Evolutionary conservation across 2,329 filamentous ascomycete genomes (phyloP), one percentile per base, ranked within the genome.

Genomic region (Emergomyces orientalis): DNA sequence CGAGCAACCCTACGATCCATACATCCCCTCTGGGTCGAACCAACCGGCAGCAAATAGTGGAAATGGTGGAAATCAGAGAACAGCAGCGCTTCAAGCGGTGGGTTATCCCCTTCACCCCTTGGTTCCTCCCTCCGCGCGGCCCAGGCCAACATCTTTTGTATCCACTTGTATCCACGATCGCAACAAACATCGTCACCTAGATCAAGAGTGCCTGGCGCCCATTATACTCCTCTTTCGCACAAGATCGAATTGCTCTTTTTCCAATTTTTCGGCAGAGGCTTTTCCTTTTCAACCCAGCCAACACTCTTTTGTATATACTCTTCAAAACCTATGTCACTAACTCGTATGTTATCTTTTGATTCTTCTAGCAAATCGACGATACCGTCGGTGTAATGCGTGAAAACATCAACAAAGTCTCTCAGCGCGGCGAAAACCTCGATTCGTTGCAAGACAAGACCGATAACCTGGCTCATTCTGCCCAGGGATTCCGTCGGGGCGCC

Each of bases 391-490:
- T 94, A 69, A 97, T 99, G 93, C 87, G 89, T 72, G 88, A 96
- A 77, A 99, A 99, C 81, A 95, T 99, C 82, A 91, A 92, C 82
- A 95, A 94, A 79, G 90, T 96, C 66, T 91, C 90, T 52, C 88
- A 97, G 78, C 91, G 94, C 83, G 94, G 94, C 74, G 89, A 91
- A 73, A 86, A 88, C 70, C 85, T 97, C 65, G 90, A 96, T 76
- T 87, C 87, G 59, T 86, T 97, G 65, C 90, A 96, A 80, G 89
- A 94, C 77, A 96, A 96, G 84, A 97, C 78, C 63, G 87, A 97
- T 80, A 95, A 96, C 79, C 84, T 99, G 69, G 92, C 92, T 65
- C 86, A 88, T 67, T 96, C 92, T 43, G 93, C 94, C 64, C 91
- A 96, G 77, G 91, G 91, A 66, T 99, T 99, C 85, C 90, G 92